Evolutionary conservation across 805 yeast genomes (phyloP), one percentile per base, ranked within the genome.

Genomic region (Kuraishia hungarica): DNA sequence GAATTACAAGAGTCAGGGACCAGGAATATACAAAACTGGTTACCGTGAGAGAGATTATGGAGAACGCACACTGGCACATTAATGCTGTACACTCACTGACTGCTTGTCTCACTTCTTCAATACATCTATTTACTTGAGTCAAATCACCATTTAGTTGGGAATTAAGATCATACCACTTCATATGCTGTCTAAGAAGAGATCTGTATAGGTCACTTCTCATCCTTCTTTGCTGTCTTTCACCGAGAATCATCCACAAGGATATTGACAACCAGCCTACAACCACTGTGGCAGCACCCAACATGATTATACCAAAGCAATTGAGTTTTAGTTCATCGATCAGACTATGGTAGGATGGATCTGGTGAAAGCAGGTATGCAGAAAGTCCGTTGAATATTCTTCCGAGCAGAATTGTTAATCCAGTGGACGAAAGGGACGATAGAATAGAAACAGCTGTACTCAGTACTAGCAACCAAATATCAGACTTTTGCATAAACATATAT

Each of bases 11-110:
- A 0, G 97, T 88, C 11, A 94, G 74, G 2, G 88, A 77, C 97
- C 97, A 93, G 2, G 96, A 88, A 57, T 83, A 84, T 57, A 79
- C 78, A 65, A 94, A 79, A 1, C 97, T 83, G 0, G 87, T 81
- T 1, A 81, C 76, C 1, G 86, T 64, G 11, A 86, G 68, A 0
- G 86, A 81, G 2, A 80, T 54, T 0, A 82, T 70, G 0, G 90
- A 76, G 0, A 82, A 79, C 1, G 75, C 48, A 8, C 82, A 76
- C 59, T 84, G 84, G 13, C 81, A 63, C 1, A 84, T 62, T 21
- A 84, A 61, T 0, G 87, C 90, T 19, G 83, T 64, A 2, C 84
- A 80, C 63, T 87, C 92, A 2, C 93, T 81, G 3, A 81, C 73
- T 1, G 91, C 88, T 0, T 79, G 69, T 64, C 94, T 72, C 51